Evolutionary conservation across 805 yeast species (phyloP).

Genomic region (Candida boleticola): DNA sequence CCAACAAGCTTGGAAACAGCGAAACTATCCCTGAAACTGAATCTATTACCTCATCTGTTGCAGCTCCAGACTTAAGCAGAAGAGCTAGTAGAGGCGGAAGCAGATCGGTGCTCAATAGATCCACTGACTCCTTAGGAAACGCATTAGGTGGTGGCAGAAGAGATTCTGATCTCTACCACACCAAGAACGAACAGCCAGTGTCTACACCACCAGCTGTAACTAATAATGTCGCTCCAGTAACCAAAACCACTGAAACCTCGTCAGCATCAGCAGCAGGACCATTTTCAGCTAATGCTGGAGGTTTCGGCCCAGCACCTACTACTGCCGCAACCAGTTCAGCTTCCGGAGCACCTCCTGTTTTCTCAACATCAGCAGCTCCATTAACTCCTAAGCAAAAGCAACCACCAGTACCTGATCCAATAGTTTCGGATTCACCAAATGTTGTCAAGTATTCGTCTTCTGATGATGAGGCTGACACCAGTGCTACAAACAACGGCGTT

Average conservation of each 20-base stretch:
- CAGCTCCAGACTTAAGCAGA: constrained; percentile 1
- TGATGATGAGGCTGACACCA: constrained; percentile 26
- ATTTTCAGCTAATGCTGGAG: neutral
- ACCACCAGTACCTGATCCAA: constrained; percentile 27
- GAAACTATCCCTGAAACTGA: constrained; percentile 35
- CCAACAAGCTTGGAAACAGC: constrained; percentile 6
- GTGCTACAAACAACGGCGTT: constrained; percentile 19
- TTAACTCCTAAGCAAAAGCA: constrained; percentile 15
- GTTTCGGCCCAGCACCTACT: neutral
- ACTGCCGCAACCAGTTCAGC: neutral
- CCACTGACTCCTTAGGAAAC: constrained; percentile 9
- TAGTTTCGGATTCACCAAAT: constrained; percentile 32
- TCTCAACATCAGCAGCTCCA: constrained; percentile 8
- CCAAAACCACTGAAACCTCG: neutral
- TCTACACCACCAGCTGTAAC: too few relatives aligned
- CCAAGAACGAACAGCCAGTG: neutral
- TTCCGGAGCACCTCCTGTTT: neutral
- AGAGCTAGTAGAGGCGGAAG: neutral
- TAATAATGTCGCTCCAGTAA: neutral
- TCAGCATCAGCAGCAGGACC: neutral
- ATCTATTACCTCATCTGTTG: constrained; percentile 21
- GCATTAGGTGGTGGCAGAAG: constrained; percentile 2
- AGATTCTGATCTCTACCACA: constrained; percentile 1
- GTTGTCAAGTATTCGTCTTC: constrained; percentile 32
- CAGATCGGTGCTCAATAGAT: constrained; percentile 5